A percentile compares a stretch with the other conserved stretches of the same genome.
These are phyloP conservation scores for Pythium phragmitis DNA, from an alignment of 352 stramenopile species.

Conservation along the genomic window DNA sequence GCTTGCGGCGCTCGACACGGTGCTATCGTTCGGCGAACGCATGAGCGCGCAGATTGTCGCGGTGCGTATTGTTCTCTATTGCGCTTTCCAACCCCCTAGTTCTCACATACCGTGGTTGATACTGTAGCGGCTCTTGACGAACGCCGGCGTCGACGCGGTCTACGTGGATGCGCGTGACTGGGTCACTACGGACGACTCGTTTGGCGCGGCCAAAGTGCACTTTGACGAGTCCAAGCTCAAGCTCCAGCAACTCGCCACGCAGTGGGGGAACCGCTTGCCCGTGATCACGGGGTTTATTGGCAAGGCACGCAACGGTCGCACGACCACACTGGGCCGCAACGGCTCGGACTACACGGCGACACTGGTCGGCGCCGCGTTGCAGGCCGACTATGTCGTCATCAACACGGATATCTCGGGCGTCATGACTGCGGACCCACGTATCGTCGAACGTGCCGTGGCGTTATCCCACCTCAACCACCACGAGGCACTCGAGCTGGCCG, in stretches of 20 bases:
- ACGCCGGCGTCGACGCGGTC: conserved; percentile 61
- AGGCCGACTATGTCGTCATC: conserved; percentile 81
- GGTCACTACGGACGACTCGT: conserved; percentile 68
- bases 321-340: conserved; percentile 80
- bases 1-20: conserved; percentile 57
- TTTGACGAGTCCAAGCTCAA: conserved; percentile 79
- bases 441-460: conserved; percentile 70
- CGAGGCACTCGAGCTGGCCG: conserved; percentile 75
- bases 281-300: conserved; percentile 84
- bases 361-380: conserved; percentile 64
- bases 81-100: background rate
- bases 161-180: conserved; percentile 71
- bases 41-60: conserved; percentile 75
- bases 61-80: conserved; percentile 22
- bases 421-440: conserved; percentile 78
- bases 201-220: conserved; percentile 74
- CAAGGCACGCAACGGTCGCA: conserved; percentile 52
- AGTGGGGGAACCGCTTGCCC: conserved; percentile 52
- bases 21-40: conserved; percentile 78
- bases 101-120: background rate
- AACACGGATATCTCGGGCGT: conserved; percentile 85
- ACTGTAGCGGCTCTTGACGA: conserved; percentile 37
- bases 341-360: conserved; percentile 85
- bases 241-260: conserved; percentile 37
- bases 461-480: conserved; percentile 79